phyloP scores from a whole-genome alignment of 2,329 filamentous ascomycete genomes.

The Hymenoscyphus infarciens region DNA sequence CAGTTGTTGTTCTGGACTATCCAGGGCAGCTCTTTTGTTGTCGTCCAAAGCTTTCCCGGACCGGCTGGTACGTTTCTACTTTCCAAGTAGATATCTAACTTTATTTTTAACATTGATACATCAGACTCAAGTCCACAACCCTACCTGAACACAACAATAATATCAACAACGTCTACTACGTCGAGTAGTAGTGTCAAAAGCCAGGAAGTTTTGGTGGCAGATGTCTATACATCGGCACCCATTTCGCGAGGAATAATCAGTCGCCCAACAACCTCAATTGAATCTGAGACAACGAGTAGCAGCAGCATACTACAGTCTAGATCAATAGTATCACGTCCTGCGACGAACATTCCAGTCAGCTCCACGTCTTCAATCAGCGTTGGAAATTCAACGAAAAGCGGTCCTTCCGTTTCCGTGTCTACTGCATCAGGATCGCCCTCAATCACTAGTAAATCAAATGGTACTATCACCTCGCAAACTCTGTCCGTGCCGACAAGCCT shows the following conservation, averaged over 20 bases:
- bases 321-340: background rate
- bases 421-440: background rate
- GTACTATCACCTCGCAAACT: background rate
- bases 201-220: background rate
- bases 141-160: slow-evolving; percentile 5
- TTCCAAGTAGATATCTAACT: background rate
- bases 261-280: background rate
- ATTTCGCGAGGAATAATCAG: slow-evolving; percentile 7
- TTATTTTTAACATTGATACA: background rate
- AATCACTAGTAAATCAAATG: background rate
- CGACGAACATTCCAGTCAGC: background rate
- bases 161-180: background rate
- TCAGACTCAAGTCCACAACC: background rate
- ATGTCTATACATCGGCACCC: background rate
- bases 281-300: background rate
- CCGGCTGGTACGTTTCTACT: slow-evolving; percentile 13
- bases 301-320: background rate
- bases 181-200: background rate
- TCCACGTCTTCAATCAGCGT: background rate
- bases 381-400: background rate
- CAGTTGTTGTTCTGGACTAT: slow-evolving; percentile 18
- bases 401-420: background rate
- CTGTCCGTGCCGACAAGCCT: background rate
- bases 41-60: slow-evolving; percentile 7
- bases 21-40: slow-evolving; percentile 14